Conservation (phyloP, 306 rosid species). For the Malus sylvestris region DNA sequence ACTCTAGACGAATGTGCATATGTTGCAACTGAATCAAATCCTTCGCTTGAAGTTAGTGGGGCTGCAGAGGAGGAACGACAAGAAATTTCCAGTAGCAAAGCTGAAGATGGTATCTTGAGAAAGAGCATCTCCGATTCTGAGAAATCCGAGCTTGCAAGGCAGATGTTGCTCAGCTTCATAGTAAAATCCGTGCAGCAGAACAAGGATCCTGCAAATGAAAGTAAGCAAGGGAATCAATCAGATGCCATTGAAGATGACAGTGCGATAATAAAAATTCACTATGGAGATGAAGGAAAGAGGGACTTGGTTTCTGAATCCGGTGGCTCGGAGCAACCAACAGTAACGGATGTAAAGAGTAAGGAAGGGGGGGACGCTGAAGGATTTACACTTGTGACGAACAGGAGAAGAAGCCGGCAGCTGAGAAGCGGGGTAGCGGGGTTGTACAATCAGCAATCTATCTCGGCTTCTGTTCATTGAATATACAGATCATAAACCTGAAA, state of each 20-base stretch:
- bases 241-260: conserved; percentile 73
- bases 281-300: conserved; percentile 50
- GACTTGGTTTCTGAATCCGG: conserved; percentile 25
- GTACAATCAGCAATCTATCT: conserved; percentile 70
- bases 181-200: conserved; percentile 69
- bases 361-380: conserved; percentile 60
- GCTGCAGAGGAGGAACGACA: conserved; percentile 28
- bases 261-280: conserved; percentile 60
- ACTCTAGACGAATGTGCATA: conserved; percentile 22
- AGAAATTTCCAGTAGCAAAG: conserved; percentile 8
- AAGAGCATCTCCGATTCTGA: conserved; percentile 53
- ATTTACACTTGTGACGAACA: conserved; percentile 59
- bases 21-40: conserved; percentile 17
- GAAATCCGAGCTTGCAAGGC: conserved; percentile 84
- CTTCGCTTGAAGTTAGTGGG: conserved; percentile 13
- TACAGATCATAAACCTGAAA: background rate
- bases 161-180: conserved; percentile 80
- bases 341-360: conserved; percentile 26
- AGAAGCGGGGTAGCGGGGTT: conserved; percentile 54
- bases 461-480: conserved; percentile 72
- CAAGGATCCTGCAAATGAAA: conserved; percentile 43
- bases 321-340: conserved; percentile 26
- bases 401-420: conserved; percentile 66
- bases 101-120: conserved; percentile 23
- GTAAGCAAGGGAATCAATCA: conserved; percentile 31